Base-by-base conservation (phyloP, 306 rosid genomes). In the Inga leiocalycina region DNA sequence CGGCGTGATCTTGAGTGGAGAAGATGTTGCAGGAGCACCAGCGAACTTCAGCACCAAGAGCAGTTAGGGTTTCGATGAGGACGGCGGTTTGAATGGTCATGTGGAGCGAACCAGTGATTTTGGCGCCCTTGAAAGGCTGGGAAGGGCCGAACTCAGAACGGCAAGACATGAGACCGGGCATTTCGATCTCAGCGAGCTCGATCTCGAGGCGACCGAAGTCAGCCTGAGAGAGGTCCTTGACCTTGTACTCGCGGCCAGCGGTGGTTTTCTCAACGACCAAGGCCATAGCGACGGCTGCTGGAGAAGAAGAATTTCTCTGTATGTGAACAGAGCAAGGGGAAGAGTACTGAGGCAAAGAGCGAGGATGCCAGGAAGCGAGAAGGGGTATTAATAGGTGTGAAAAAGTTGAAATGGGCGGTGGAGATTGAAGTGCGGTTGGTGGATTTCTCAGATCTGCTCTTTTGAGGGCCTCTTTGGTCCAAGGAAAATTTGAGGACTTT, bases 51-150 rank as follows among this genome's bases (percentile, higher is more conserved):
- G 99, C 97, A 14, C 99, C 99, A 72, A 96, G 97, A 10, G 99
- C 93, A 34, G 99, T 96, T 15, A 93, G 93, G 81, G 98, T 93
- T 71, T 96, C 99, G 49, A 96, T 96, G 27, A 96, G 97, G 77
- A 96, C 99, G 8, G 98, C 99, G 41, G 99, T 96, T 66, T 96
- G 98, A 69, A 96, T 93, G 37, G 98, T 96, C 99, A 96, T 96
- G 92, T 96, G 99, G 27, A 96, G 98, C 2, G 98, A 96, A 16
- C 99, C 99, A 8, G 99, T 96, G 91, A 96, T 96, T 5, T 15
- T 83, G 11, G 97, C 97, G 0, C 98, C 99, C 61, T 96, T 93
- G 83, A 96, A 92, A 20, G 99, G 99, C 45, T 90, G 91, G 0
- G 98, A 65, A 0, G 97, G 87, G 0, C 98, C 99, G 80, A 78